These are phyloP conservation scores for Crucihimalaya himalaica DNA, from an alignment of 345 rosid genomes.

Conservation along the genomic window DNA sequence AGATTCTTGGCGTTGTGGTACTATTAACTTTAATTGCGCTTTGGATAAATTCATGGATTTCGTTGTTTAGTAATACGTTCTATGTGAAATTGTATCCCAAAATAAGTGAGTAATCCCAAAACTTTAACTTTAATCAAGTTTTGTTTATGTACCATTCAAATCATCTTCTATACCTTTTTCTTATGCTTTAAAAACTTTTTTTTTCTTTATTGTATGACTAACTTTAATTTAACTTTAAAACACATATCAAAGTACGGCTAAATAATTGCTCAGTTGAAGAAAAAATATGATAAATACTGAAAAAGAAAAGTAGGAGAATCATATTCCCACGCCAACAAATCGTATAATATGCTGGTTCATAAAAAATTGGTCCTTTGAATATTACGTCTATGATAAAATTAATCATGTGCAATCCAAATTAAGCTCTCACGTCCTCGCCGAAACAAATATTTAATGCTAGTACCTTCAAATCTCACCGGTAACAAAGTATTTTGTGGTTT, in stretches of 20 bases:
- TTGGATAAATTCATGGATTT: not conserved
- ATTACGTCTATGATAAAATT: constrained; percentile 1
- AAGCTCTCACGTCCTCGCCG: not conserved
- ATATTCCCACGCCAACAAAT: constrained; percentile 17
- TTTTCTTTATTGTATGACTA: not conserved
- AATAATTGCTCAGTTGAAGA: not conserved
- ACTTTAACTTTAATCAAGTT: constrained; percentile 12
- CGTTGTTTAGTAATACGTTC: not conserved
- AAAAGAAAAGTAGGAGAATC: constrained; percentile 11
- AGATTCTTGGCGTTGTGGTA: constrained; percentile 5
- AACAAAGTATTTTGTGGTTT: not conserved
- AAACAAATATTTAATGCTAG: not conserved
- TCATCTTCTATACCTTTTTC: not conserved
- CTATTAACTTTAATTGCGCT: not conserved
- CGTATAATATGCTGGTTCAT: not conserved
- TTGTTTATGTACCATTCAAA: constrained; percentile 18
- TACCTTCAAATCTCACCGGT: not conserved
- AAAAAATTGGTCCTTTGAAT: not conserved
- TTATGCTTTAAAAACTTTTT: not conserved
- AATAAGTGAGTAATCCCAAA: constrained; percentile 6
- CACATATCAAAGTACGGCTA: constrained; percentile 1
- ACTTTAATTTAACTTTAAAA: not conserved
- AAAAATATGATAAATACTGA: not conserved
- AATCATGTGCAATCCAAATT: not conserved
- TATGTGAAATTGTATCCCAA: not conserved